Conservation (phyloP, 129 eudicot genomes). For the Tagetes patula region DNA sequence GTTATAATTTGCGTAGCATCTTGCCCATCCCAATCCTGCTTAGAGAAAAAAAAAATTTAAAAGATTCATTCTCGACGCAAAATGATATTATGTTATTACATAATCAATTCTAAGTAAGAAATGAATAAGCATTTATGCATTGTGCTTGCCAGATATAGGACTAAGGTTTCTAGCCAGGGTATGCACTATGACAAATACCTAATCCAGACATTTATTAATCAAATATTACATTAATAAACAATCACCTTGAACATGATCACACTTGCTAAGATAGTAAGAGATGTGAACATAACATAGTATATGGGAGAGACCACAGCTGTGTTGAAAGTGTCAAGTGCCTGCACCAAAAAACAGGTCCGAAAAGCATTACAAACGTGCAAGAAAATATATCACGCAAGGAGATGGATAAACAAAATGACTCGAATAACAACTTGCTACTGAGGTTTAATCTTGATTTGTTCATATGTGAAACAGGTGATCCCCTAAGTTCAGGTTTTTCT, state of each 20-base stretch:
- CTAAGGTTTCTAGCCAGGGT: background rate
- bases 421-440: no score
- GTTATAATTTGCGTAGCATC: slow-evolving; percentile 86
- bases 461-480: no score
- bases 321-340: slow-evolving; percentile 96
- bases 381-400: background rate
- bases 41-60: background rate
- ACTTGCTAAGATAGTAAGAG: slow-evolving; percentile 85
- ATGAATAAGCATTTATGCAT: no score
- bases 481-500: no score
- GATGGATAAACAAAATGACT: background rate
- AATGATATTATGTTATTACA: no score
- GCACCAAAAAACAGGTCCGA: slow-evolving; percentile 10
- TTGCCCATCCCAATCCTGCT: slow-evolving; percentile 97
- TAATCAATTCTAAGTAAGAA: no score
- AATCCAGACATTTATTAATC: background rate
- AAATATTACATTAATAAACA: background rate
- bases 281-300: slow-evolving; percentile 87
- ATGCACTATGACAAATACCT: background rate
- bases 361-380: background rate
- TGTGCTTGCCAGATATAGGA: no score
- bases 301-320: slow-evolving; percentile 95
- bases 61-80: background rate
- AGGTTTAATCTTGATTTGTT: no score
- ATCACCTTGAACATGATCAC: slow-evolving; percentile 97